Evolutionary conservation across 805 yeast species (phyloP).

Genomic region (Phaffomyces opuntiae): DNA sequence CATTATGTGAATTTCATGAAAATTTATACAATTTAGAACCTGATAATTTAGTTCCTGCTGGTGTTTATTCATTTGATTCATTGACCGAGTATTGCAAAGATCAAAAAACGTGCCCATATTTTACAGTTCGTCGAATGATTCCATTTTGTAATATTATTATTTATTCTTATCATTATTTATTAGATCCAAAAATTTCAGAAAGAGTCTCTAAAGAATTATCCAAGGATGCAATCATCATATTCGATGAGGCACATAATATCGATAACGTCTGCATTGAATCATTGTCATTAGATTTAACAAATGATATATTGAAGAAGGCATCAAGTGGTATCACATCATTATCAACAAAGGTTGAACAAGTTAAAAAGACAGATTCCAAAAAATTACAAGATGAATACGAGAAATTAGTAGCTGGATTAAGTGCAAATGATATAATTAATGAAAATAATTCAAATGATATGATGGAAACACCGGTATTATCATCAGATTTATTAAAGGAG

Average conservation of each 20-base stretch:
- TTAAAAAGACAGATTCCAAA: constrained; percentile 74
- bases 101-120: constrained; percentile 88
- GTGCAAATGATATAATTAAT: constrained; percentile 67
- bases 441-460: constrained; percentile 59
- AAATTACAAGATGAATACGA: constrained; percentile 88
- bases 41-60: constrained; percentile 81
- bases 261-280: constrained; percentile 99
- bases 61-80: constrained; percentile 91
- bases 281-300: constrained; percentile 83
- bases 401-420: constrained; percentile 79
- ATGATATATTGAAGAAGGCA: constrained; percentile 80
- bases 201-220: constrained; percentile 89
- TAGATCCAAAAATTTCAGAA: constrained; percentile 96
- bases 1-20: constrained; percentile 85
- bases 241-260: constrained; percentile 98
- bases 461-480: constrained; percentile 82
- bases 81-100: constrained; percentile 70
- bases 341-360: constrained; percentile 76
- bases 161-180: constrained; percentile 90
- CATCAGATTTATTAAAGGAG: constrained; percentile 79
- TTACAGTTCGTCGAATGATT: constrained; percentile 96
- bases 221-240: constrained; percentile 87
- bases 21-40: constrained; percentile 82
- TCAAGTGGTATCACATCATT: constrained; percentile 78
- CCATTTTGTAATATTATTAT: constrained; percentile 89